Evolutionary conservation across 805 yeast genomes (phyloP), one percentile per base, ranked within the genome.

Genomic region (Cyberlindnera misumaiensis): DNA sequence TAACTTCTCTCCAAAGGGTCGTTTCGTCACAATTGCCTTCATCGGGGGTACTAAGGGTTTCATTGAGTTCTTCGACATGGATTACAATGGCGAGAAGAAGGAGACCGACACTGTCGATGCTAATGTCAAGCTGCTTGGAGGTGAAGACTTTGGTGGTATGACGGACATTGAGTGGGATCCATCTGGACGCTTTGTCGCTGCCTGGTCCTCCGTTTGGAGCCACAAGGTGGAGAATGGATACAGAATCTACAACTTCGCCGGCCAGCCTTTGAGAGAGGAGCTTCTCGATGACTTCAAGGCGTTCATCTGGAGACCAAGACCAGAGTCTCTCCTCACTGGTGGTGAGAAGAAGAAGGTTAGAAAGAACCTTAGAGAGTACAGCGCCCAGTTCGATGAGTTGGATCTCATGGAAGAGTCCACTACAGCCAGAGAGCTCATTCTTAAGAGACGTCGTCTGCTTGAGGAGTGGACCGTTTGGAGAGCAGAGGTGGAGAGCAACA

Each of bases 291-390:
- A 80, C 40, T 87, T 93, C 75, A 84, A 80, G 65, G 89, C 84
- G 45, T 85, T 90, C 55, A 70, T 77, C 45, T 93, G 99, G 99
- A 84, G 99, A 72, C 97, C 97, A 55, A 81, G 98, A 68, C 98
- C 98, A 36, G 76, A 75, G 14, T 72, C 88, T 2, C 63, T 80
- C 48, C 75, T 93, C 58, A 69, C 80, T 44, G 77, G 80, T 53
- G 82, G 77, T 49, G 94, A 86, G 62, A 77, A 77, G 70, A 86
- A 87, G 82, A 83, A 81, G 73, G 87, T 93, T 46, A 77, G 86
- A 70, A 84, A 85, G 83, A 83, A 83, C 68, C 67, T 90, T 69
- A 77, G 81, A 60, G 90, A 85, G 64, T 86, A 83, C 73, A 72
- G 88, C 52, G 93, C 93, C 30, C 88, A 86, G 65, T 93, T 89